Evolutionary conservation across 345 rosid species (phyloP), one percentile per base, ranked within the genome.

Genomic region (Populus alba): DNA sequence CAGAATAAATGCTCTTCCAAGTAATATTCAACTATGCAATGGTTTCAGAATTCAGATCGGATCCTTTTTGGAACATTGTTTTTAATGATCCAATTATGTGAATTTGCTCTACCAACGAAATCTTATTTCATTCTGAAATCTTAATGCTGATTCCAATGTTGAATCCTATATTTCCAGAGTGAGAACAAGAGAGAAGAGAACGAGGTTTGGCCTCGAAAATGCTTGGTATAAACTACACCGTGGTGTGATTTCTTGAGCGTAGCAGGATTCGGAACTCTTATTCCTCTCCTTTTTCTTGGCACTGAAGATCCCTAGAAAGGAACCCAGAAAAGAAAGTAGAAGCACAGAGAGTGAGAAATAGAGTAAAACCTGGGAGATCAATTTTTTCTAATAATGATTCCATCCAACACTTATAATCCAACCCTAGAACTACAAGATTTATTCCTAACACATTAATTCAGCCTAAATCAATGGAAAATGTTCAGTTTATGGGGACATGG

Each of bases 1-100:
- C 55, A 20, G 63, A 79, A 79, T 79, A 73, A 72, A 53, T 53
- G 39, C 33, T 35, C 29, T 78, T 11, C 1, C 2, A 59, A 59
- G 65, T n/a, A 23, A 23, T 59, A n/a, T 59, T 10, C 29, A 59
- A 59, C 65, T 5, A n/a, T 23, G 65, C 29, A 23, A 59, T 59
- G 65, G 29, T 9, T 59, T 59, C 62, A 8, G 62, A 41, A 41
- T 41, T 0, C 45, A 41, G 13, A 59, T 59, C 23, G 63, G 57
- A 29, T 71, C 23, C 33, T 22, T 71, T 47, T 31, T 33, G 75
- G 69, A 70, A 69, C 20, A 8, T 9, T 57, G 1, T 70, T 31
- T 27, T 17, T 61, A 1, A 67, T 17, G 53, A 70, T 41, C 68
- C 68, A 57, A 22, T 11, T 22, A 22, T 70, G 35, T 45, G 23